Evolutionary conservation across 768 basidiomycete genomes (phyloP).

Genomic region (Nidularia sp.): DNA sequence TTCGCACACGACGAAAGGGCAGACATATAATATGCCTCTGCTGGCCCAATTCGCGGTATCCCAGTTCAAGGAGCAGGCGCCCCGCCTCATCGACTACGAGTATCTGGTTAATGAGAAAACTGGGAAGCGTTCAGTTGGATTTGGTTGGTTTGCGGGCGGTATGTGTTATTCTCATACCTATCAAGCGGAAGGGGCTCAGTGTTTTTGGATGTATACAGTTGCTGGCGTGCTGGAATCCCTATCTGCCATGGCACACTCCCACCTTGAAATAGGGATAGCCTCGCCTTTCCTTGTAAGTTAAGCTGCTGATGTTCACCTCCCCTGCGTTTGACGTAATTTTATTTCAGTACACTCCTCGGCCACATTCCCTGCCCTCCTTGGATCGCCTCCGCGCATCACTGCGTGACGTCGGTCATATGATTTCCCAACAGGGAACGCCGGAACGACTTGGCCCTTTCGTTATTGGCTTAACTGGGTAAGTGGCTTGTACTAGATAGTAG

Average conservation of each 20-base stretch:
- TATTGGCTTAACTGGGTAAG: constrained; percentile 79
- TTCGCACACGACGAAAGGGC: constrained; percentile 87
- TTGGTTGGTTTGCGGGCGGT: constrained; percentile 94
- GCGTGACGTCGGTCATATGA: constrained; percentile 50
- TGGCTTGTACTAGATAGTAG: background rate
- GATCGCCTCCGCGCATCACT: constrained; percentile 48
- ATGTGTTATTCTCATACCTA: constrained; percentile 11
- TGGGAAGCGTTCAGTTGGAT: constrained; percentile 80
- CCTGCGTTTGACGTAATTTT: constrained; percentile 1
- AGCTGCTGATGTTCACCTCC: background rate
- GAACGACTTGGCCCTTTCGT: constrained; percentile 70
- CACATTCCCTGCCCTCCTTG: constrained; percentile 67
- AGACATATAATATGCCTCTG: constrained; percentile 80
- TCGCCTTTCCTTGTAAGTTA: constrained; percentile 75
- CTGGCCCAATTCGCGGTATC: constrained; percentile 56
- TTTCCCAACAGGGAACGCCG: constrained; percentile 56
- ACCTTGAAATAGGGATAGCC: constrained; percentile 74
- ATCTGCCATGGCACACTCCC: constrained; percentile 70
- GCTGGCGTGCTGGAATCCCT: constrained; percentile 84
- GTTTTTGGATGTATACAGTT: constrained; percentile 36
- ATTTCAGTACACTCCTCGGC: constrained; percentile 69
- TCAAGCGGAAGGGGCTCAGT: background rate
- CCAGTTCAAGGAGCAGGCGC: constrained; percentile 3
- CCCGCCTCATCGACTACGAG: constrained; percentile 72
- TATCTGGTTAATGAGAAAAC: constrained; percentile 50